phyloP scores from a whole-genome alignment of 2,329 filamentous ascomycete species.

The Neurospora sp. region DNA sequence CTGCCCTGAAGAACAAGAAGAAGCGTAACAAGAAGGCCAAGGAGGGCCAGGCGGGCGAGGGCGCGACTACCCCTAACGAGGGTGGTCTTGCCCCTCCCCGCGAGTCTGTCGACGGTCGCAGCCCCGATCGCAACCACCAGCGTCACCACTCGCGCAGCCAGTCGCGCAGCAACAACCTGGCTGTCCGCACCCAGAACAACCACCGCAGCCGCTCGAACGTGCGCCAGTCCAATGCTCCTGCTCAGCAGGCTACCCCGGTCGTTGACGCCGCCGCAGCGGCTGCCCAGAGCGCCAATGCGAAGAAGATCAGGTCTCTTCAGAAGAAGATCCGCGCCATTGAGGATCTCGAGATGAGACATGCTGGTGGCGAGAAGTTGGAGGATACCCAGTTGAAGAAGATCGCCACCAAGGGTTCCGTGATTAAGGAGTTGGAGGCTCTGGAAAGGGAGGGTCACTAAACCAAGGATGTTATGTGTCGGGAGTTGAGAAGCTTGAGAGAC shows the following conservation, averaged over 20 bases:
- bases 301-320: slow-evolving; percentile 85
- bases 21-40: slow-evolving; percentile 88
- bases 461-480: not conserved
- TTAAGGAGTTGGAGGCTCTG: slow-evolving; percentile 67
- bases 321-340: slow-evolving; percentile 99
- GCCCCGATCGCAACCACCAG: slow-evolving; percentile 52
- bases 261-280: slow-evolving; percentile 41
- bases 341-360: slow-evolving; percentile 93
- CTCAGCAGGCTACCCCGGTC: slow-evolving; percentile 20
- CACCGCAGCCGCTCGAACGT: slow-evolving; percentile 28
- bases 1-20: slow-evolving; percentile 95
- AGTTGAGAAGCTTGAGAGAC: not conserved
- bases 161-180: slow-evolving; percentile 38
- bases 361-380: slow-evolving; percentile 90
- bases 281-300: slow-evolving; percentile 62
- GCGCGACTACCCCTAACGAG: slow-evolving; percentile 21
- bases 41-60: slow-evolving; percentile 50
- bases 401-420: slow-evolving; percentile 70
- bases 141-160: slow-evolving; percentile 39
- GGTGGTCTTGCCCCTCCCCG: slow-evolving; percentile 37
- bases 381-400: slow-evolving; percentile 99
- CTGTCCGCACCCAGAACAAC: slow-evolving; percentile 40
- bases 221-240: slow-evolving; percentile 12
- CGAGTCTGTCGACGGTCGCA: slow-evolving; percentile 42
- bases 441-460: slow-evolving; percentile 24